phyloP scores from a whole-genome alignment of 2,329 filamentous ascomycete genomes.

The Dactylellina sp. region DNA sequence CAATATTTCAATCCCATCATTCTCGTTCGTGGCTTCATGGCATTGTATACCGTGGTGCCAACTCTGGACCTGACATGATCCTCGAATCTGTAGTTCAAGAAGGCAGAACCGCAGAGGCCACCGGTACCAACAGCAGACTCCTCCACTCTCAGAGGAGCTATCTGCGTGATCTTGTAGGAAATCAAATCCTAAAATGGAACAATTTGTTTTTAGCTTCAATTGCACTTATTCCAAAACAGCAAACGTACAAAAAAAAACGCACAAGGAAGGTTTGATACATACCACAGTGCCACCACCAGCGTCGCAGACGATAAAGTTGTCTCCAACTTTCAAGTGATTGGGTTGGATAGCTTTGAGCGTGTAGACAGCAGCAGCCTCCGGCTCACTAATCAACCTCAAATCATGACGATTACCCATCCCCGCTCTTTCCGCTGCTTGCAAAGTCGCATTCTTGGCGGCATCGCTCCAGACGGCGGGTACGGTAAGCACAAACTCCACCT shows the following conservation, averaged over 20 bases:
- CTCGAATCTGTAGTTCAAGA: constrained; percentile 83
- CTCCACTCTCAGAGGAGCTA: constrained; percentile 78
- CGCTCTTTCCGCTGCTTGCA: constrained; percentile 80
- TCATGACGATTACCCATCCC: constrained; percentile 73
- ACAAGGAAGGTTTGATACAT: constrained; percentile 59
- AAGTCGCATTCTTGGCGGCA: constrained; percentile 83
- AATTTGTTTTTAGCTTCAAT: constrained; percentile 4
- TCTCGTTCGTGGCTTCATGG: constrained; percentile 57
- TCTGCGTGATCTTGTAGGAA: constrained; percentile 81
- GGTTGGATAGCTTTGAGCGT: constrained; percentile 59
- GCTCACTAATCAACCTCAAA: constrained; percentile 59
- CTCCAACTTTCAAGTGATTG: constrained; percentile 69
- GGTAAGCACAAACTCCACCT: constrained; percentile 82
- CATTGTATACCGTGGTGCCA: constrained; percentile 47
- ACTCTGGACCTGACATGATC: constrained; percentile 57
- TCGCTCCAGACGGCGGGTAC: constrained; percentile 88
- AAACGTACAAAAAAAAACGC: no score
- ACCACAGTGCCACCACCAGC: constrained; percentile 73
- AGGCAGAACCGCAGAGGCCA: constrained; percentile 74
- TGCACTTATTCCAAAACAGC: no score
- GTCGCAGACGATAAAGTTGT: constrained; percentile 72
- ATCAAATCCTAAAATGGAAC: constrained; percentile 70
- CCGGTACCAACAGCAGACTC: constrained; percentile 84
- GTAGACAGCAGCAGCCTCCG: constrained; percentile 60
- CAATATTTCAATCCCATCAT: constrained; percentile 77